phyloP scores from a whole-genome alignment of 306 rosid genomes.

The Quercus rubra region DNA sequence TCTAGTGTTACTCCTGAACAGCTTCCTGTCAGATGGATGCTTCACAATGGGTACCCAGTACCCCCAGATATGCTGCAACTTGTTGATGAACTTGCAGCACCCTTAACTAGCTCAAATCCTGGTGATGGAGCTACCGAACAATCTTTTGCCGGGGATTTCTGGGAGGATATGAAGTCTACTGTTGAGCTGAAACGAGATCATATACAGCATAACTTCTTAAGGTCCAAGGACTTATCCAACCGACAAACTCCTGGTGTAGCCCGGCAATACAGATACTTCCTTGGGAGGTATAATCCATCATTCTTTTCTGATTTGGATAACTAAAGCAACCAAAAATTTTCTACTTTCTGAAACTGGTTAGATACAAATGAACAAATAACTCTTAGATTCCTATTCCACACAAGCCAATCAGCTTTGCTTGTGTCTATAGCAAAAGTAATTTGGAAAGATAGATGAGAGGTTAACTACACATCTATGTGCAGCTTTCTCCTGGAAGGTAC shows the following conservation, averaged over 20 bases:
- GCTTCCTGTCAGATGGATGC: constrained; percentile 85
- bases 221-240: constrained; percentile 54
- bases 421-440: background rate
- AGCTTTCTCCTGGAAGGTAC: background rate
- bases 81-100: constrained; percentile 49
- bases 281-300: constrained; percentile 55
- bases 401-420: background rate
- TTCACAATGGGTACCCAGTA: constrained; percentile 68
- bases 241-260: constrained; percentile 61
- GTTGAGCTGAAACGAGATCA: constrained; percentile 44
- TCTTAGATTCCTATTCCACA: constrained; percentile 1
- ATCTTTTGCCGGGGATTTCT: constrained; percentile 57
- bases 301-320: background rate
- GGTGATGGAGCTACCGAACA: constrained; percentile 18
- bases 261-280: constrained; percentile 66
- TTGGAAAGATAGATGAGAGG: background rate
- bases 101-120: constrained; percentile 35
- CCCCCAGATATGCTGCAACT: constrained; percentile 73
- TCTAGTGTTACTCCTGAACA: constrained; percentile 51
- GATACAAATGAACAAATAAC: background rate
- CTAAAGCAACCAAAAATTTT: background rate
- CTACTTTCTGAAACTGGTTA: too few species aligned
- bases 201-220: constrained; percentile 36
- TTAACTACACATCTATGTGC: background rate
- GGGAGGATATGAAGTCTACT: constrained; percentile 59